Evolutionary conservation across 805 yeast genomes (phyloP), one percentile per base, ranked within the genome.

Genomic region (Pichia californica): DNA sequence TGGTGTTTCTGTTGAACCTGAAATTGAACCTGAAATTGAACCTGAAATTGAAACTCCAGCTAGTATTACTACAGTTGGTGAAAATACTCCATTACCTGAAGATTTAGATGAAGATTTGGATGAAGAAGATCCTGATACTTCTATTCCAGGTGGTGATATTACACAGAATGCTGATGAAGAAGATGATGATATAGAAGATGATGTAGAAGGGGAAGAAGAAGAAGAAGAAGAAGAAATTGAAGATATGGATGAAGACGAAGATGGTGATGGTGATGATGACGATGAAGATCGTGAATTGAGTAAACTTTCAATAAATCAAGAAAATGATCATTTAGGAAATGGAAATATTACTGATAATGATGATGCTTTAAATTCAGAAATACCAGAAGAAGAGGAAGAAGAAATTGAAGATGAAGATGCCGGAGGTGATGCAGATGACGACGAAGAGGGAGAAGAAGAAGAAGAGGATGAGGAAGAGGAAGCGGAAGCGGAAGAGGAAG

Each of bases 391-490:
- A 10, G 44, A 30, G 7, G 45, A 40, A 10, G 45, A 40, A 6
- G 45, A n/a, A n/a, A 20, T 35, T 10, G 35, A 25, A 5, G 38
- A 19, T 7, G 44, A 30, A 14, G 47, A 42, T 7, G 45, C 38
- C 4, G 45, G 40, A 15, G 40, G 26, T n/a, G 36, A 41, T 14
- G 42, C 30, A 13, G 45, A 38, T n/a, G 45, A 18, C 25, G 33
- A 20, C 5, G 23, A 36, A 23, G 50, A 38, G 15, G 31, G 7
- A 11, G 28, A 37, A 7, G 45, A 15, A 7, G 47, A 36, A 2
- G 53, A 43, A 25, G 52, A 35, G 10, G 53, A 45, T 36, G 46
- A 35, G 33, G 47, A 30, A 3, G 46, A 30, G 7, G 38, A 31
- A 21, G 32, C 20, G n/a, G 41, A 36, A 7, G 47, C 30, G 1